phyloP scores from a whole-genome alignment of 805 yeast genomes.

The Ogataea trehaloabstinens region DNA sequence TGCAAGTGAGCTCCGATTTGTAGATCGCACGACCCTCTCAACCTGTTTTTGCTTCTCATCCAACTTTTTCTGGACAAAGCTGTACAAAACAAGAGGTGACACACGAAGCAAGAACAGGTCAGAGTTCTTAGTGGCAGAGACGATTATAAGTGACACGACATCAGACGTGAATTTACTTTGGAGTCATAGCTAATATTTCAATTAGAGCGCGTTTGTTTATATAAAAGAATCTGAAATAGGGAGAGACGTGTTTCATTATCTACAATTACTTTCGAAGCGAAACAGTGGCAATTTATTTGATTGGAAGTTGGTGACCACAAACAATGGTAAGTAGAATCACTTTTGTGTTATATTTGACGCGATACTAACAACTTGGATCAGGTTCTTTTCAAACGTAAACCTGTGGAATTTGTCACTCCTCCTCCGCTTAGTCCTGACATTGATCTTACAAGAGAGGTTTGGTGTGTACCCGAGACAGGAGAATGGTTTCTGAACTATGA shows the following conservation, averaged over 20 bases:
- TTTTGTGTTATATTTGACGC: too few relatives aligned
- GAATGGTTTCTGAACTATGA: slow-evolving; percentile 85
- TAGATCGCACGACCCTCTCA: not conserved
- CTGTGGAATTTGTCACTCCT: slow-evolving; percentile 58
- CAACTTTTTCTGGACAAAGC: slow-evolving; percentile 2
- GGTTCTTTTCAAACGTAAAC: slow-evolving; percentile 78
- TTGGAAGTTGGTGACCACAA: too few relatives aligned
- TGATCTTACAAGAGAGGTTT: slow-evolving; percentile 59
- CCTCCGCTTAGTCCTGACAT: slow-evolving; percentile 55
- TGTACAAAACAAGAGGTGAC: not conserved
- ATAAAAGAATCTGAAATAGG: too few relatives aligned
- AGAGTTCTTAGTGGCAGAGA: not conserved
- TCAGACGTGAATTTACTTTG: too few relatives aligned
- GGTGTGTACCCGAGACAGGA: slow-evolving; percentile 78
- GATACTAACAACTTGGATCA: too few relatives aligned
- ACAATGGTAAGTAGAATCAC: too few relatives aligned
- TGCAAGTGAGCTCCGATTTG: not conserved
- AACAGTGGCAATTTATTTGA: too few relatives aligned
- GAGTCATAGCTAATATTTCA: too few relatives aligned
- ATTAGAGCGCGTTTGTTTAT: too few relatives aligned
- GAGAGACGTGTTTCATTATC: too few relatives aligned
- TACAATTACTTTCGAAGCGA: too few relatives aligned
- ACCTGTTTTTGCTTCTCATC: not conserved
- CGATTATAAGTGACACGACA: not conserved
- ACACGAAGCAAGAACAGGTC: not conserved